phyloP scores from a whole-genome alignment of 768 basidiomycete genomes.

The Sarcodon aspratus region DNA sequence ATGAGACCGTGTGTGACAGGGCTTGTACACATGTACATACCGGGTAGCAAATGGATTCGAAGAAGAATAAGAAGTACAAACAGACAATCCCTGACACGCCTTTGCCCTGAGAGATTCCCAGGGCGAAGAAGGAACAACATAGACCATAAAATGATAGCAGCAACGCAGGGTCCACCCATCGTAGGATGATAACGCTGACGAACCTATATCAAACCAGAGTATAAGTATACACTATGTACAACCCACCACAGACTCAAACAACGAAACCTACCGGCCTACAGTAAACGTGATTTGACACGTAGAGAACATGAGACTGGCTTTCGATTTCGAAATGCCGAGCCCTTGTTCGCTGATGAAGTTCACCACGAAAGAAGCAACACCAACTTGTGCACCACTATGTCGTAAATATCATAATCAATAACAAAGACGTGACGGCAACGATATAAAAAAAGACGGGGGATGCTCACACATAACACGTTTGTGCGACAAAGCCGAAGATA shows the following conservation, averaged over 20 bases:
- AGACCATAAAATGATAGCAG: conserved; percentile 43
- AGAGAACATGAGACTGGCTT: conserved; percentile 56
- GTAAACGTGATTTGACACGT: conserved; percentile 65
- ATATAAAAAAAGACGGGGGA: conserved; percentile 3
- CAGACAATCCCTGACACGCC: conserved; percentile 47
- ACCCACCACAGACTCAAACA: conserved; percentile 2
- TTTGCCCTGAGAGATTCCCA: conserved; percentile 36
- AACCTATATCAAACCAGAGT: conserved; percentile 30
- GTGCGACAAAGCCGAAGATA: conserved; percentile 63
- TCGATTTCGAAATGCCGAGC: conserved; percentile 35
- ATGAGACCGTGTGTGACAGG: background rate
- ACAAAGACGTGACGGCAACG: background rate
- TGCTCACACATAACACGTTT: conserved; percentile 53
- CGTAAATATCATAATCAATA: background rate
- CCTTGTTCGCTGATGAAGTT: conserved; percentile 61
- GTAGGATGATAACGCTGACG: conserved; percentile 46
- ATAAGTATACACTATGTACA: background rate
- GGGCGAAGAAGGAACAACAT: conserved; percentile 37
- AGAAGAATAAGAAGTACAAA: conserved; percentile 59
- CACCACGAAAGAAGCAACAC: conserved; percentile 54
- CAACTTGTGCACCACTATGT: conserved; percentile 49
- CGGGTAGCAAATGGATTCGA: conserved; percentile 67
- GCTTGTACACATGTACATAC: conserved; percentile 18
- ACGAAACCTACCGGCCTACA: conserved; percentile 33
- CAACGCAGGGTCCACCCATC: conserved; percentile 55